Percentiles rank a stretch among this genome's conserved stretches.
Conservation (phyloP, 2,329 filamentous ascomycete genomes). For the Cercospora sp. region DNA sequence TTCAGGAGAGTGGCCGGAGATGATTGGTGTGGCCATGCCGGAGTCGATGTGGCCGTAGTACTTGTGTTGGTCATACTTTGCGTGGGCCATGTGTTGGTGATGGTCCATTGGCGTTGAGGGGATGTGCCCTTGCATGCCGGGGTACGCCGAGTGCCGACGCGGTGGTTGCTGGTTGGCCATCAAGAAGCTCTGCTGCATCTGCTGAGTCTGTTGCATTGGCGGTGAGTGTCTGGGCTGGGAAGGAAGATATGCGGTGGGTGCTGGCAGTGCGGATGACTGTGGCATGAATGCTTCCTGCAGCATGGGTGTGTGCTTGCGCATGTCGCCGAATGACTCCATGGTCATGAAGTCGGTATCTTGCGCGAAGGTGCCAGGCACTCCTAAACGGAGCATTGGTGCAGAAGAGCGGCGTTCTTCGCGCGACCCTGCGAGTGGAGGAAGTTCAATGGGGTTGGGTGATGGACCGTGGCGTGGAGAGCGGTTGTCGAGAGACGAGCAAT, state of each 20-base stretch:
- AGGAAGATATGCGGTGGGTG: conserved; percentile 29
- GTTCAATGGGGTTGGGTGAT: conserved; percentile 46
- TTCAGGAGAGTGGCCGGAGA: conserved; percentile 32
- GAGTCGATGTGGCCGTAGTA: conserved; percentile 31
- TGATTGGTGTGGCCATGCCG: conserved; percentile 33
- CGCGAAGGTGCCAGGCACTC: conserved; percentile 37
- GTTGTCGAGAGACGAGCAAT: conserved; percentile 52
- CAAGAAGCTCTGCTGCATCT: conserved; percentile 27
- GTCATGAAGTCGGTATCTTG: conserved; percentile 38
- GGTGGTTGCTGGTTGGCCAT: conserved; percentile 21
- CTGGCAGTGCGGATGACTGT: conserved; percentile 31
- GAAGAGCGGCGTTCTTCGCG: conserved; percentile 35
- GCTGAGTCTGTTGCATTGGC: conserved; percentile 29
- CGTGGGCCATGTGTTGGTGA: conserved; percentile 7
- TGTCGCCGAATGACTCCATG: conserved; percentile 34
- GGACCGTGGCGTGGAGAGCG: conserved; percentile 48
- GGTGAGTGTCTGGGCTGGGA: conserved; percentile 32
- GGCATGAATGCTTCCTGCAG: conserved; percentile 40
- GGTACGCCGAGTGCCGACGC: conserved; percentile 26
- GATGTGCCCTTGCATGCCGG: conserved; percentile 20
- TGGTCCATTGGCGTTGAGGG: conserved; percentile 25
- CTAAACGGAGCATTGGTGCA: conserved; percentile 41
- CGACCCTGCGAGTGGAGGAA: conserved; percentile 40
- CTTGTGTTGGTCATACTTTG: conserved; percentile 27
- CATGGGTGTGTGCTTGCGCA: conserved; percentile 35